These are phyloP conservation scores for Rhododendron simsii DNA, from an alignment of 148 eudicot genomes.

Conservation along the genomic window DNA sequence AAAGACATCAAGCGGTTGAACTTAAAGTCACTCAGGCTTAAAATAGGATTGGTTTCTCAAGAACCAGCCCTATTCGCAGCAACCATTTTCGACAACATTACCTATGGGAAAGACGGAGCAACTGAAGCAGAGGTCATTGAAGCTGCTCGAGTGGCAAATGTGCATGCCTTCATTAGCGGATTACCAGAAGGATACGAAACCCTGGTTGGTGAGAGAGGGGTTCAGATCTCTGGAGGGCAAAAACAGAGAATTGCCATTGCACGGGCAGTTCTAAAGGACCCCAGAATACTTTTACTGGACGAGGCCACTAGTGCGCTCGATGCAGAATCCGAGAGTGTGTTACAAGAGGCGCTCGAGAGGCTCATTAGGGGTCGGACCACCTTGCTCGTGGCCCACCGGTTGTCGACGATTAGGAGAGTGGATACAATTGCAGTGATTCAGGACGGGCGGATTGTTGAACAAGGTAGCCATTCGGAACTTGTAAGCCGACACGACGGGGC, in stretches of 20 bases:
- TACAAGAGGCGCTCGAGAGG: constrained; percentile 91
- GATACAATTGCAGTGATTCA: constrained; percentile 81
- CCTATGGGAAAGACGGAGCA: constrained; percentile 89
- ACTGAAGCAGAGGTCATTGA: constrained; percentile 88
- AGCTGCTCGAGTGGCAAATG: constrained; percentile 85
- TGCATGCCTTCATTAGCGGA: constrained; percentile 81
- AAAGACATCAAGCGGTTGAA: constrained; percentile 79
- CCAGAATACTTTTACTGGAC: constrained; percentile 69
- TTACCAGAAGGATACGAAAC: constrained; percentile 92
- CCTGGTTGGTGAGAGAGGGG: constrained; percentile 85
- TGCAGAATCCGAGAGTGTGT: constrained; percentile 84
- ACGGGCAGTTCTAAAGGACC: constrained; percentile 85
- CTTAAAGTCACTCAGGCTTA: constrained; percentile 63
- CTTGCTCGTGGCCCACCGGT: constrained; percentile 78
- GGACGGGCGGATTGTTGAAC: constrained; percentile 87
- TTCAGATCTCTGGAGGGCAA: constrained; percentile 95
- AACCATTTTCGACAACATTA: constrained; percentile 86
- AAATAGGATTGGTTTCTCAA: constrained; percentile 87
- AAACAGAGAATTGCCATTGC: constrained; percentile 93
- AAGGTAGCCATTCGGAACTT: constrained; percentile 81
- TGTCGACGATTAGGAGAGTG: constrained; percentile 86
- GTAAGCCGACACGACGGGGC: constrained; percentile 79
- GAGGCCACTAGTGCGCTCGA: constrained; percentile 98
- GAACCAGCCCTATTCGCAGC: constrained; percentile 93
- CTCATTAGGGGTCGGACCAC: constrained; percentile 93